phyloP scores from a whole-genome alignment of 1,284 basidiomycete species.

The Retiboletus fuscus region DNA sequence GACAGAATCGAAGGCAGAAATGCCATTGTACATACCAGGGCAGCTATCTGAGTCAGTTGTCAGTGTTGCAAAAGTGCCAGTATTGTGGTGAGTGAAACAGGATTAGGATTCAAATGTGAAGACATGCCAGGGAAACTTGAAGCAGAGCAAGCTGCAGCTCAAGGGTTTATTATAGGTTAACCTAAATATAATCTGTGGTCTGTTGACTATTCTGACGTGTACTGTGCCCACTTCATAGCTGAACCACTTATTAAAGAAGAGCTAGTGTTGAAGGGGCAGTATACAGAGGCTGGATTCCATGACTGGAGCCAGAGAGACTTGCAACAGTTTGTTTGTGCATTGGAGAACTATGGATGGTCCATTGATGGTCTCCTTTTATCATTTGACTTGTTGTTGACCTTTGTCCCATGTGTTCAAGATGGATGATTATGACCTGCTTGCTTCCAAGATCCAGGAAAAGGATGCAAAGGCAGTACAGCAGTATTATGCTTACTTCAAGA shows the following conservation, averaged over 20 bases:
- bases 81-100: no score
- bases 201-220: background rate
- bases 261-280: slow-evolving; percentile 80
- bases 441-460: slow-evolving; percentile 90
- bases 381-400: background rate
- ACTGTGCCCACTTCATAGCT: slow-evolving; percentile 57
- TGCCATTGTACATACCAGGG: no score
- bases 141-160: slow-evolving; percentile 82
- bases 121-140: slow-evolving; percentile 90
- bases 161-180: slow-evolving; percentile 85
- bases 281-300: slow-evolving; percentile 85
- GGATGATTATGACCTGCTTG: slow-evolving; percentile 81
- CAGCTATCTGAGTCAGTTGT: no score
- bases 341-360: slow-evolving; percentile 81
- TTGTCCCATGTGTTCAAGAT: slow-evolving; percentile 63
- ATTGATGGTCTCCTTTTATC: background rate
- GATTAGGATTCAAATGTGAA: no score
- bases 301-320: slow-evolving; percentile 95
- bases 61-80: no score
- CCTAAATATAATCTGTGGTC: background rate
- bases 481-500: slow-evolving; percentile 91
- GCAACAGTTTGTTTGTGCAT: slow-evolving; percentile 88
- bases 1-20: slow-evolving; percentile 31
- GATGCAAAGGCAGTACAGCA: slow-evolving; percentile 81
- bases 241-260: slow-evolving; percentile 92